Conservation (phyloP, 805 yeast genomes). For the Candida pseudoglaebosa region DNA sequence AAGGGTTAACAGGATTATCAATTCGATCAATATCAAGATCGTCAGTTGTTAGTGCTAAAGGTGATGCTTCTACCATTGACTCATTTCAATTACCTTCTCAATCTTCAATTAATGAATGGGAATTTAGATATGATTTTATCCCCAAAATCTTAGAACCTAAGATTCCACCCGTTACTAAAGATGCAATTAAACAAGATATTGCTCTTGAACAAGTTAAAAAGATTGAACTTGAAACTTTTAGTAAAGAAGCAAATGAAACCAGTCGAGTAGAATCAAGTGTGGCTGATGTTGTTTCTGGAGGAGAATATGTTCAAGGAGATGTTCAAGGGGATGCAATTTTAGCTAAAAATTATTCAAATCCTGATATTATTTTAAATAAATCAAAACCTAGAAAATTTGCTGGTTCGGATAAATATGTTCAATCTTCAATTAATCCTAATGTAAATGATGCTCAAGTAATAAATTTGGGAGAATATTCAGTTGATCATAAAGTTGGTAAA, state of each 20-base stretch:
- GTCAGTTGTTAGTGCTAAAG: constrained; percentile 36
- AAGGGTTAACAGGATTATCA: constrained; percentile 1
- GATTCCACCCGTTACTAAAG: constrained; percentile 43
- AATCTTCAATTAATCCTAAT: constrained; percentile 38
- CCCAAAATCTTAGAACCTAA: constrained; percentile 39
- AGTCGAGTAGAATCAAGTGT: constrained; percentile 42
- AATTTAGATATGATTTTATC: constrained; percentile 44
- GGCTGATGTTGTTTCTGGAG: constrained; percentile 41
- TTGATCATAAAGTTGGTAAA: constrained; percentile 31
- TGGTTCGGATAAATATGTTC: constrained; percentile 38
- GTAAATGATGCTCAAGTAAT: constrained; percentile 34
- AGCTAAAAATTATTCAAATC: constrained; percentile 30
- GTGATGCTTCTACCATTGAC: constrained; percentile 57
- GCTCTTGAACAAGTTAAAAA: constrained; percentile 38
- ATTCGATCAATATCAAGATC: background rate
- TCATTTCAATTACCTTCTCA: constrained; percentile 48
- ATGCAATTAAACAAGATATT: constrained; percentile 47
- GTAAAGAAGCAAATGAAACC: constrained; percentile 30
- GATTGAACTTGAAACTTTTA: constrained; percentile 35
- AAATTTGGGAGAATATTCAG: constrained; percentile 31
- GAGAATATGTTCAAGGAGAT: constrained; percentile 35
- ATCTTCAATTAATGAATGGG: constrained; percentile 46
- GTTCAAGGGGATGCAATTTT: constrained; percentile 23
- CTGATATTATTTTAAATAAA: constrained; percentile 9
- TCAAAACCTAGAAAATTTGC: constrained; percentile 25